Evolutionary conservation across 371 early-diverging fungal species (phyloP).

Genomic region (Mortierella sp.): DNA sequence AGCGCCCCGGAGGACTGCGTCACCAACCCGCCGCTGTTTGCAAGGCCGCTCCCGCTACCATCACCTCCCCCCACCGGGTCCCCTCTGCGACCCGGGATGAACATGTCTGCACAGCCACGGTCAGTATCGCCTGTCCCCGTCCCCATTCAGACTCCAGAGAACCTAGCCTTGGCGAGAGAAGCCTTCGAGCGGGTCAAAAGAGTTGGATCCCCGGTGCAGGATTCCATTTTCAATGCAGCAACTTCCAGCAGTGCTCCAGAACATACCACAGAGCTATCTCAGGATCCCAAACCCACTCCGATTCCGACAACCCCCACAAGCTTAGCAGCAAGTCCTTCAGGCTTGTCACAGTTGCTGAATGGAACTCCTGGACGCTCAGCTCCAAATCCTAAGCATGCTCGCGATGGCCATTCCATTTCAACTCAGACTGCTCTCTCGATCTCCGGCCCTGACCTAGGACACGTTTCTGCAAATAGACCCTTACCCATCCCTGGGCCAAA

Average conservation of each 20-base stretch:
- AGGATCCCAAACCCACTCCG: constrained; percentile 22
- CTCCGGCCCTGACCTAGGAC: constrained; percentile 22
- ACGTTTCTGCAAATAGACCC: constrained; percentile 45
- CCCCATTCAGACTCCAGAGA: constrained; percentile 45
- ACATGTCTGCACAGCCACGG: not conserved
- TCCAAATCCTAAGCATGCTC: constrained; percentile 7
- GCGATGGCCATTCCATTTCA: constrained; percentile 8
- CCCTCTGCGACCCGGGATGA: constrained; percentile 14
- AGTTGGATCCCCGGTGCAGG: constrained; percentile 29
- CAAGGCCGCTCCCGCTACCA: constrained; percentile 44
- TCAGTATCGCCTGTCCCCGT: constrained; percentile 30
- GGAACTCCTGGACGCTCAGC: not conserved
- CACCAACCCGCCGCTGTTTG: constrained; percentile 40
- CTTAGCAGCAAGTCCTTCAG: constrained; percentile 20
- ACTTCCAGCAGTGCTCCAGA: constrained; percentile 12
- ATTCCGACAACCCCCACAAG: not conserved
- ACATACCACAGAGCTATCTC: constrained; percentile 7
- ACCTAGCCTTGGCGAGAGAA: constrained; percentile 32
- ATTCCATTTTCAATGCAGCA: constrained; percentile 15
- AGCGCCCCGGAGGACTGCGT: constrained; percentile 43
- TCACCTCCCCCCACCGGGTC: constrained; percentile 34
- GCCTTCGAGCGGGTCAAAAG: constrained; percentile 48
- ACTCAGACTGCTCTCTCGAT: constrained; percentile 5
- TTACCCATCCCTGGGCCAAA: constrained; percentile 46
- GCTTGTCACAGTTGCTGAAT: constrained; percentile 22